These are phyloP conservation scores for Holtermanniella nyarrowii DNA, from an alignment of 768 basidiomycete genomes.

Conservation along the genomic window DNA sequence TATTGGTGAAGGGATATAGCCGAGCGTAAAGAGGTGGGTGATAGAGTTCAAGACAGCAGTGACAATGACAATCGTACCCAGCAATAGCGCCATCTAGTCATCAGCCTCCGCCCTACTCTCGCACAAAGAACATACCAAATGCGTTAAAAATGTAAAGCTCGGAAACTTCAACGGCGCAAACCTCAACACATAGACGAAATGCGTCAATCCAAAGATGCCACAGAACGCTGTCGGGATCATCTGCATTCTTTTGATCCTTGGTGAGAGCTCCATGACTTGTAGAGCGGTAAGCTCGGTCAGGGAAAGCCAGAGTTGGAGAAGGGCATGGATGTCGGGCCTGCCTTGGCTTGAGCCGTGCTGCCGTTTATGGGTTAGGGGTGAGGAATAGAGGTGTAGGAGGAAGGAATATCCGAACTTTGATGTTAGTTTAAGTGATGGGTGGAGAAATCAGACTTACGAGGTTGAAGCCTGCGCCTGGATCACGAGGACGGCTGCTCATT, in stretches of 20 bases:
- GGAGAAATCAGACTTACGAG: conserved; percentile 17
- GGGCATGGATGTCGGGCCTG: conserved; percentile 30
- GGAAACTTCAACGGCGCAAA: conserved; percentile 35
- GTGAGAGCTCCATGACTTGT: conserved; percentile 27
- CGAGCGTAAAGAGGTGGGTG: conserved; percentile 31
- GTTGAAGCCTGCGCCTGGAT: conserved; percentile 32
- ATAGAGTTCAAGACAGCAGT: conserved; percentile 21
- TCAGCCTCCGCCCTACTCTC: neutral
- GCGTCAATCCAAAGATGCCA: conserved; percentile 20
- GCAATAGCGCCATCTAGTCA: conserved; percentile 24
- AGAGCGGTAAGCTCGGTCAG: conserved; percentile 33
- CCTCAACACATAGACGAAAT: conserved; percentile 28
- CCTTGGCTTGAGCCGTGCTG: conserved; percentile 16
- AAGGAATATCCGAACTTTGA: conserved; percentile 33
- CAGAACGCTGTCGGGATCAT: conserved; percentile 29
- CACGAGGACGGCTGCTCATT: conserved; percentile 15
- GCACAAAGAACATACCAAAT: conserved; percentile 16
- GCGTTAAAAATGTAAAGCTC: conserved; percentile 34
- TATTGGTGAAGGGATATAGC: conserved; percentile 26
- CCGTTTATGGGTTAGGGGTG: conserved; percentile 28
- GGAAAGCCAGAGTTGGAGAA: conserved; percentile 33
- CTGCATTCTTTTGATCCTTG: conserved; percentile 13
- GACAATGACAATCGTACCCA: conserved; percentile 21
- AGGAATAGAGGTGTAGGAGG: conserved; percentile 33
- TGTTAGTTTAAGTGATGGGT: neutral